Evolutionary conservation across 768 basidiomycete species (phyloP).

Genomic region (Gymnopilus dilepis): DNA sequence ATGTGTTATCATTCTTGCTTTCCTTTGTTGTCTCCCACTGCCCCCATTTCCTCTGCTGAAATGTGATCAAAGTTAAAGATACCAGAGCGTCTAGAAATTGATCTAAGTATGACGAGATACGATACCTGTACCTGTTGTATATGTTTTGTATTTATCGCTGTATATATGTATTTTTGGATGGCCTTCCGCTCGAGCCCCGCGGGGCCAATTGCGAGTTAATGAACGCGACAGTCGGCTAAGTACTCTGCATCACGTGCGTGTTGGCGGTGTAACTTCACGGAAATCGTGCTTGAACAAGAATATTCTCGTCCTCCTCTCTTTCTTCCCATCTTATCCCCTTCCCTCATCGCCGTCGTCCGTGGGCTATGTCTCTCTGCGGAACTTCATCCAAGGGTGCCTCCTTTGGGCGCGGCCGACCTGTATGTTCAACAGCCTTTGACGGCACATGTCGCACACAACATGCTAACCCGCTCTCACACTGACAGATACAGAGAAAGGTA

Average conservation of each 20-base stretch:
- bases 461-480: constrained; percentile 6
- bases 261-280: constrained; percentile 2
- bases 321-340: constrained; percentile 10
- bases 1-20: background rate
- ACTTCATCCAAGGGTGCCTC: constrained; percentile 52
- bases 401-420: constrained; percentile 63
- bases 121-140: background rate
- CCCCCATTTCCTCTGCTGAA: background rate
- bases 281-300: constrained; percentile 5
- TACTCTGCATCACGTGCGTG: constrained; percentile 20
- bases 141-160: constrained; percentile 5
- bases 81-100: background rate
- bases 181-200: too few relatives aligned
- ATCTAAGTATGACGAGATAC: constrained; percentile 1
- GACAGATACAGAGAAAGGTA: constrained; percentile 55
- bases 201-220: background rate
- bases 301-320: constrained; percentile 13
- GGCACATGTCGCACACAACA: background rate
- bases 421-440: constrained; percentile 32
- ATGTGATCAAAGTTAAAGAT: background rate
- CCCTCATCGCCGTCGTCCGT: background rate
- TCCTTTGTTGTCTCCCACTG: background rate
- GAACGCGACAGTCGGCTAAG: background rate
- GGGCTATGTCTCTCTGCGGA: constrained; percentile 58
- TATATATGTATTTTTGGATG: background rate